Evolutionary conservation across 2,329 filamentous ascomycete genomes (phyloP).

Genomic region (Trichoderma koningiopsis): DNA sequence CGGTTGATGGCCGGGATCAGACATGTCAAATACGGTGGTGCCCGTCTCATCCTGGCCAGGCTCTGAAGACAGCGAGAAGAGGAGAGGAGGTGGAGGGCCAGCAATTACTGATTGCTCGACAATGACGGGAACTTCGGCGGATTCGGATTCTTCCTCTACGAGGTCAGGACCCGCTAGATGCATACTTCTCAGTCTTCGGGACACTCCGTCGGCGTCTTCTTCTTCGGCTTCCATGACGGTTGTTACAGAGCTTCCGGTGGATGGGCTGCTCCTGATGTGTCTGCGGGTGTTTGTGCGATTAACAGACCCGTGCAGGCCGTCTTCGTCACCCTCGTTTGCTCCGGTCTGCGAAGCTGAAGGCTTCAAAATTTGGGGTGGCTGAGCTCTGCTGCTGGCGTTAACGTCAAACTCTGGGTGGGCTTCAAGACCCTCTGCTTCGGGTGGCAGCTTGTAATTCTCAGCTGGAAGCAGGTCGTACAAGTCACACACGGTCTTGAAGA

Average conservation of each 20-base stretch:
- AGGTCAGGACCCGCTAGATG: constrained; percentile 57
- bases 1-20: constrained; percentile 6
- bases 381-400: constrained; percentile 32
- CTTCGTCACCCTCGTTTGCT: constrained; percentile 44
- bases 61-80: constrained; percentile 21
- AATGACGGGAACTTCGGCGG: constrained; percentile 46
- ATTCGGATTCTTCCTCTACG: constrained; percentile 54
- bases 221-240: constrained; percentile 84
- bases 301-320: constrained; percentile 54
- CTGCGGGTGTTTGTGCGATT: constrained; percentile 73
- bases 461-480: constrained; percentile 84
- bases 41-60: constrained; percentile 24
- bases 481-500: constrained; percentile 98
- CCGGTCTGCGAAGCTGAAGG: constrained; percentile 35
- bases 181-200: constrained; percentile 50
- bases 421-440: constrained; percentile 86
- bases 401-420: constrained; percentile 48
- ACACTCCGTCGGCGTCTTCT: constrained; percentile 60
- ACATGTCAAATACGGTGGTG: constrained; percentile 19
- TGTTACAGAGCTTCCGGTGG: constrained; percentile 74
- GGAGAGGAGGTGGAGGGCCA: constrained; percentile 26
- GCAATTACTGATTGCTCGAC: constrained; percentile 42
- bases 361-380: constrained; percentile 42
- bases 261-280: constrained; percentile 78
- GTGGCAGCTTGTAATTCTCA: constrained; percentile 94